phyloP scores from a whole-genome alignment of 768 basidiomycete species.

The Suillus decipiens region DNA sequence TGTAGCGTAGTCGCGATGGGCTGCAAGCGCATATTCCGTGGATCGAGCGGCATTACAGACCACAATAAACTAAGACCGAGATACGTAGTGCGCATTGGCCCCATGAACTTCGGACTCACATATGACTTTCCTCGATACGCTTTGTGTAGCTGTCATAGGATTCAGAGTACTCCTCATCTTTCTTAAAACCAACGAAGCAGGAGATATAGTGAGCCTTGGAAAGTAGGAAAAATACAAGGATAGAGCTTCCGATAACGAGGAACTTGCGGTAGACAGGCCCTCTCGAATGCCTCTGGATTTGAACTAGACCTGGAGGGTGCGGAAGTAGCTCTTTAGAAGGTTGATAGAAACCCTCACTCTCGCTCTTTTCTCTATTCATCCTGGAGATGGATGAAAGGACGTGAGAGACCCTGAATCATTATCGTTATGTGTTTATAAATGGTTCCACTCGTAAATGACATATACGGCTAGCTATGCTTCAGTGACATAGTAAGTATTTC shows the following conservation, averaged over 20 bases:
- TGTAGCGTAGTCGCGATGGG: constrained; percentile 60
- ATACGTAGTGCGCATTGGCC: background rate
- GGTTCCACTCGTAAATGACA: background rate
- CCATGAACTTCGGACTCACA: constrained; percentile 31
- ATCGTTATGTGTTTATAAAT: background rate
- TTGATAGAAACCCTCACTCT: constrained; percentile 12
- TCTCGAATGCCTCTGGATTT: background rate
- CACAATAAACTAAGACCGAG: background rate
- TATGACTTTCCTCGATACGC: constrained; percentile 33
- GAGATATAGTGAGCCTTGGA: constrained; percentile 11
- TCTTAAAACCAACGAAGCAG: constrained; percentile 1
- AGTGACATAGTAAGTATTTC: too few relatives aligned
- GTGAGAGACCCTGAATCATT: background rate
- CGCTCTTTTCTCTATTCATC: constrained; percentile 22
- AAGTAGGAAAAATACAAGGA: constrained; percentile 16
- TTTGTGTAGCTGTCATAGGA: constrained; percentile 19
- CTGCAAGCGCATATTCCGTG: constrained; percentile 54
- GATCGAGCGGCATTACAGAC: constrained; percentile 53
- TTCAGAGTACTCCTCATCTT: constrained; percentile 1
- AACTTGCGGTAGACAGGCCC: constrained; percentile 10
- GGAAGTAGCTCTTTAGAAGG: constrained; percentile 13
- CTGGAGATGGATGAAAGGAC: constrained; percentile 1
- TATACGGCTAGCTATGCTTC: background rate
- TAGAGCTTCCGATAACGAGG: constrained; percentile 11
- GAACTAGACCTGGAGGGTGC: constrained; percentile 13